These are phyloP conservation scores for Rhodotorula paludigena DNA, from an alignment of 768 basidiomycete species.

Conservation along the genomic window DNA sequence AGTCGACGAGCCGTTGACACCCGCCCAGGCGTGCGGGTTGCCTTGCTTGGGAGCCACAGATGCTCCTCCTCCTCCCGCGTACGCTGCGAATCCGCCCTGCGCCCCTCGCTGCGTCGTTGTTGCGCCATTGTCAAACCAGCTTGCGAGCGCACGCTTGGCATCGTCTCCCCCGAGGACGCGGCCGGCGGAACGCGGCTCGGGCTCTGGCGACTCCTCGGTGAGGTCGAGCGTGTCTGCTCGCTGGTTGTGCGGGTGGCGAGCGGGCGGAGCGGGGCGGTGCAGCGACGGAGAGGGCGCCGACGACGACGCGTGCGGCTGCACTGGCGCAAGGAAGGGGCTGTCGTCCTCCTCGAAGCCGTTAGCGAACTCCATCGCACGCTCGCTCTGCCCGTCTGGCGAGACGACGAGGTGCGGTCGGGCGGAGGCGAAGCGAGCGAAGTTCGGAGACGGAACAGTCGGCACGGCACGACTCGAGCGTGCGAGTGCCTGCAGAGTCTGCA, in stretches of 20 bases:
- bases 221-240: slow-evolving; percentile 14
- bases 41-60: too few species aligned
- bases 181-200: too few species aligned
- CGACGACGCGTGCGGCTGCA: background rate
- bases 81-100: background rate
- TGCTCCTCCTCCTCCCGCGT: background rate
- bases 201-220: slow-evolving; percentile 19
- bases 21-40: too few species aligned
- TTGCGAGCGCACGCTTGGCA: background rate
- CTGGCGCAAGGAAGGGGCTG: background rate
- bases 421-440: too few species aligned
- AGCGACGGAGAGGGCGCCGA: too few species aligned
- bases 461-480: too few species aligned
- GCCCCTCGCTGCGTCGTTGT: too few species aligned
- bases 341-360: slow-evolving; percentile 24
- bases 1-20: background rate
- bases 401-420: too few species aligned
- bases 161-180: background rate
- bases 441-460: too few species aligned
- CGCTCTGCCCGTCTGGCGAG: too few species aligned
- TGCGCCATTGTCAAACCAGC: too few species aligned
- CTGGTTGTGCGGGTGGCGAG: background rate
- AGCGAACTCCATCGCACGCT: slow-evolving; percentile 6
- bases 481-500: too few species aligned
- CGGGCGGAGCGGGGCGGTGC: background rate